Evolutionary conservation across 768 basidiomycete species (phyloP).

Genomic region (Pholiota conissans): DNA sequence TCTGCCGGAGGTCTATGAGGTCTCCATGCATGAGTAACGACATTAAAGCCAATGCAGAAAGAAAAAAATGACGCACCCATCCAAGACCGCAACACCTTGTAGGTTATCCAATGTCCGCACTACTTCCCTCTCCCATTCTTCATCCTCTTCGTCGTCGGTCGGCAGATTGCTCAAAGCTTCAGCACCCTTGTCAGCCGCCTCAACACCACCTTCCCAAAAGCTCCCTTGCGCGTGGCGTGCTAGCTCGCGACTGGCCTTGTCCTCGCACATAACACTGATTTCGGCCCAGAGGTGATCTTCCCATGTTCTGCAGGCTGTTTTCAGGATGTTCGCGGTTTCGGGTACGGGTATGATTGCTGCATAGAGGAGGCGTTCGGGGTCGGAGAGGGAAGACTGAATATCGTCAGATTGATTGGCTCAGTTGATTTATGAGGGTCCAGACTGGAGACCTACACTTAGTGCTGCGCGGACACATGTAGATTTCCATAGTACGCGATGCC

Average conservation of each 20-base stretch:
- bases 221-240: slow-evolving; percentile 58
- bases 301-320: slow-evolving; percentile 84
- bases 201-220: slow-evolving; percentile 76
- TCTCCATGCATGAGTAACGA: background rate
- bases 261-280: slow-evolving; percentile 77
- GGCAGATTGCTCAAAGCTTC: slow-evolving; percentile 21
- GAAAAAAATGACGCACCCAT: slow-evolving; percentile 48
- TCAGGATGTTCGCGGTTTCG: slow-evolving; percentile 63
- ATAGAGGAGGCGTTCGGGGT: slow-evolving; percentile 82
- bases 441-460: slow-evolving; percentile 54
- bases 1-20: slow-evolving; percentile 54
- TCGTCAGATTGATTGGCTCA: background rate
- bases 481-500: slow-evolving; percentile 84
- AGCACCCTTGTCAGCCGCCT: slow-evolving; percentile 41
- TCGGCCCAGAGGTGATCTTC: slow-evolving; percentile 96
- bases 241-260: slow-evolving; percentile 73
- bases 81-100: slow-evolving; percentile 55
- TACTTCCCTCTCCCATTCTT: slow-evolving; percentile 71
- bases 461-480: slow-evolving; percentile 78
- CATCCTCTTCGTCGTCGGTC: slow-evolving; percentile 42
- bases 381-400: slow-evolving; percentile 56
- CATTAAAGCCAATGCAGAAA: background rate
- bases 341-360: slow-evolving; percentile 80
- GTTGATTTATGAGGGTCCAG: background rate
- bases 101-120: slow-evolving; percentile 55